Conservation (phyloP, 1,284 basidiomycete genomes). For the Fistulina hepatica region DNA sequence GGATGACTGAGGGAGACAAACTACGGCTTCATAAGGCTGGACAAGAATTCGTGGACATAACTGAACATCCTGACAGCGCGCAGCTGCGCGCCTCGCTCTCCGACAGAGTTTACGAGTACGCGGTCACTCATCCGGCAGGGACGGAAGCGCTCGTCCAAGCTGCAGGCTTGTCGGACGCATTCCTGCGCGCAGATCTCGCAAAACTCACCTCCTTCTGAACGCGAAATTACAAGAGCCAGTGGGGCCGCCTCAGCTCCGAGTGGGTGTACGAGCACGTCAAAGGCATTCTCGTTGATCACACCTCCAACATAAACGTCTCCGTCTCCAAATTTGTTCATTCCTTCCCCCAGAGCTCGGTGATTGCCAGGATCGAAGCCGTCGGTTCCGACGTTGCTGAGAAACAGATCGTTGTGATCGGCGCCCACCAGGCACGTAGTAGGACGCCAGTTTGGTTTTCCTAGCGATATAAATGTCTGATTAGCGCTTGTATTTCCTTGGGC, state of each 20-base stretch:
- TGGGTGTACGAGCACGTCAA: not conserved
- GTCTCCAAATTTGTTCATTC: not conserved
- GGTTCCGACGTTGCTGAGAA: not conserved
- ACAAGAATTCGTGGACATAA: slow-evolving; percentile 1
- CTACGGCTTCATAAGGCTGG: not conserved
- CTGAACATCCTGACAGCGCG: not conserved
- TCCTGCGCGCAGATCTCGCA: not conserved
- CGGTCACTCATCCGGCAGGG: not conserved
- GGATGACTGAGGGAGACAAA: slow-evolving; percentile 1
- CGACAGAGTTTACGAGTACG: not conserved
- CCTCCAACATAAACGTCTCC: not conserved
- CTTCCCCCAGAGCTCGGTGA: not conserved
- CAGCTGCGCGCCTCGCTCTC: not conserved
- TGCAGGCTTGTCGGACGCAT: not conserved
- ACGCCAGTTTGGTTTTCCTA: too few species aligned
- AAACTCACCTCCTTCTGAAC: slow-evolving; percentile 1
- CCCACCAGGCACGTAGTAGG: slow-evolving; percentile 1
- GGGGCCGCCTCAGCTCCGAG: not conserved
- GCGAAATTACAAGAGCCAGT: not conserved
- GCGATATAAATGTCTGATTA: too few species aligned
- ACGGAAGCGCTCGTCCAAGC: not conserved
- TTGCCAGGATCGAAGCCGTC: not conserved
- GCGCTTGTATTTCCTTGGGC: not conserved
- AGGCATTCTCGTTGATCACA: not conserved
- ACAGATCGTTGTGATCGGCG: not conserved